phyloP scores from a whole-genome alignment of 192 early-diverging fungal genomes.

The Backusella psychrophila region DNA sequence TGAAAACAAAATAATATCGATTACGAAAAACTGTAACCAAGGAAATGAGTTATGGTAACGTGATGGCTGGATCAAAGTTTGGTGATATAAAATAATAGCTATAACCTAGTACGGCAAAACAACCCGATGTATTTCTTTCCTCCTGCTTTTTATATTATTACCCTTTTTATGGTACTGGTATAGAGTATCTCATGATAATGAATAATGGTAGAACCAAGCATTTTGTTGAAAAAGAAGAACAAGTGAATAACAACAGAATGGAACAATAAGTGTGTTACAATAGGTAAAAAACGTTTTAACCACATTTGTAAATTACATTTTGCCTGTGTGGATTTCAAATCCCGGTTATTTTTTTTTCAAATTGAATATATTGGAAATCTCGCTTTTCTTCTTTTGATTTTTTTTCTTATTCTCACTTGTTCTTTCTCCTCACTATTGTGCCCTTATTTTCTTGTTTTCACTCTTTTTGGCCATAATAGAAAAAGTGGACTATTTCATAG shows the following conservation, averaged over 20 bases:
- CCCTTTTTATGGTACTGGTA: too few relatives aligned
- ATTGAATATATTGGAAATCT: not conserved
- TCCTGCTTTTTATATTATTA: too few relatives aligned
- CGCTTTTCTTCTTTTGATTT: not conserved
- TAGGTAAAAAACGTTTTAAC: not conserved
- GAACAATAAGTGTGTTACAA: not conserved
- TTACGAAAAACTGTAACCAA: not conserved
- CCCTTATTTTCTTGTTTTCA: not conserved
- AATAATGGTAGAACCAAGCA: too few relatives aligned
- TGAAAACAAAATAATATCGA: not conserved
- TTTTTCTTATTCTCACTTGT: not conserved
- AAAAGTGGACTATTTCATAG: not conserved
- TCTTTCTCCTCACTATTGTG: not conserved
- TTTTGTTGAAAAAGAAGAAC: too few relatives aligned
- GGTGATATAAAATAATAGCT: too few relatives aligned
- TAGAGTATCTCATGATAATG: too few relatives aligned
- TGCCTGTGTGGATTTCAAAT: not conserved
- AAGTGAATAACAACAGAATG: not conserved
- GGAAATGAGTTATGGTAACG: not conserved
- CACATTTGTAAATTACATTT: not conserved
- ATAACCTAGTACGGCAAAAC: too few relatives aligned
- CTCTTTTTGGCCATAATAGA: not conserved
- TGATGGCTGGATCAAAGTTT: not conserved
- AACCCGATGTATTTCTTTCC: too few relatives aligned
- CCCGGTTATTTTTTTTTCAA: not conserved